phyloP scores from a whole-genome alignment of 129 eudicot genomes.

The Flaveria ramosissima region DNA sequence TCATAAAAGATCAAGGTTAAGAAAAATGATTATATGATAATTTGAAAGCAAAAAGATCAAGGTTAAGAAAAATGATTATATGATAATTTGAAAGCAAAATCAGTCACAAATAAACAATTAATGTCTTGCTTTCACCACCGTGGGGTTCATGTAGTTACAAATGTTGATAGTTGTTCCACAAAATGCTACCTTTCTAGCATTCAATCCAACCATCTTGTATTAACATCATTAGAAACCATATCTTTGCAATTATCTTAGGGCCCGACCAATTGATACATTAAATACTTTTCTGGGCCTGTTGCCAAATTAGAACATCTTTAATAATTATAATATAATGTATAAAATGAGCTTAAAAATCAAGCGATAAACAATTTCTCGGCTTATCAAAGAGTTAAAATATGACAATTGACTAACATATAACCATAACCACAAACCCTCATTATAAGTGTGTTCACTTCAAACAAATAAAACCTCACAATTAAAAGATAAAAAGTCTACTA shows the following conservation, averaged over 20 bases:
- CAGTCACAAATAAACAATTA: neutral
- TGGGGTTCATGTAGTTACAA: slow-evolving; percentile 20
- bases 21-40: neutral
- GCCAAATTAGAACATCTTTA: neutral
- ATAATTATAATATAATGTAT: neutral
- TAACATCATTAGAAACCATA: neutral
- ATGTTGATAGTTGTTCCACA: slow-evolving; percentile 39
- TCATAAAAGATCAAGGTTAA: neutral
- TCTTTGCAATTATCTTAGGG: slow-evolving; percentile 19
- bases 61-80: neutral
- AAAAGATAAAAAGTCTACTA: too few species aligned
- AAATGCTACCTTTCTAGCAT: slow-evolving; percentile 29
- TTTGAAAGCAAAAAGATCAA: slow-evolving; percentile 5
- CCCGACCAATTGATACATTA: neutral
- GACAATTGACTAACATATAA: too few species aligned
- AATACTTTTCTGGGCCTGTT: neutral
- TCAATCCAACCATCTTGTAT: slow-evolving; percentile 13
- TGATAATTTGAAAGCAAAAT: slow-evolving; percentile 12
- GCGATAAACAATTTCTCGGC: neutral
- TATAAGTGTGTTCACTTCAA: too few species aligned
- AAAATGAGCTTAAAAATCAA: neutral
- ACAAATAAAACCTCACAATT: too few species aligned
- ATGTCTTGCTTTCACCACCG: slow-evolving; percentile 12
- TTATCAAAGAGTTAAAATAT: neutral
- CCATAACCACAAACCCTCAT: too few species aligned